phyloP scores from a whole-genome alignment of 2,329 filamentous ascomycete species.

The Stylonectria norvegica region DNA sequence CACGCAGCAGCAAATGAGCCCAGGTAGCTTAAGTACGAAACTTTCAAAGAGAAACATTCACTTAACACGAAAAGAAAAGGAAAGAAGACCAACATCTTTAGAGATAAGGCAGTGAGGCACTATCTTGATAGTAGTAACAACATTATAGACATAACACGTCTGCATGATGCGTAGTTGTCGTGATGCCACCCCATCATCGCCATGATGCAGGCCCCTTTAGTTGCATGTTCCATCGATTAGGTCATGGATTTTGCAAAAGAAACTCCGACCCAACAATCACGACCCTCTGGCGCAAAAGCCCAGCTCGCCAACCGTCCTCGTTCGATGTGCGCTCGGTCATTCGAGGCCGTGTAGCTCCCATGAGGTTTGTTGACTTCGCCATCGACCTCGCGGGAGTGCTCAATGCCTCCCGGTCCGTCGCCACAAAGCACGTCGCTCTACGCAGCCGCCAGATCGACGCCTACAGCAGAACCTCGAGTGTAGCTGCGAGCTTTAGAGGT shows the following conservation, averaged over 20 bases:
- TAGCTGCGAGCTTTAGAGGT: slow-evolving; percentile 35
- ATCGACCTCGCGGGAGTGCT: slow-evolving; percentile 69
- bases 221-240: slow-evolving; percentile 28
- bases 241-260: slow-evolving; percentile 23
- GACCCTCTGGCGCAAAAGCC: slow-evolving; percentile 18
- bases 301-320: slow-evolving; percentile 10
- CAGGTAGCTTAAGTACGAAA: too few species aligned
- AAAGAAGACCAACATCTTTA: too few species aligned
- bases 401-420: slow-evolving; percentile 66
- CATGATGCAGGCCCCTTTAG: slow-evolving; percentile 30
- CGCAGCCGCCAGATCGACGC: slow-evolving; percentile 52
- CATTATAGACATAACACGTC: too few species aligned
- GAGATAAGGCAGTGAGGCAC: too few species aligned
- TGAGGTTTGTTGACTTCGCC: slow-evolving; percentile 61
- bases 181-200: too few species aligned
- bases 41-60: too few species aligned
- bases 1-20: too few species aligned
- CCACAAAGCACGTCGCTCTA: slow-evolving; percentile 58
- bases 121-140: too few species aligned
- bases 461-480: slow-evolving; percentile 46
- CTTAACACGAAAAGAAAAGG: too few species aligned
- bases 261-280: slow-evolving; percentile 8
- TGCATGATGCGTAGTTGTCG: too few species aligned
- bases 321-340: slow-evolving; percentile 24
- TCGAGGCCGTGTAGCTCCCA: slow-evolving; percentile 32